Percentiles rank a stretch among this genome's conserved stretches.
Conservation (phyloP, 1,139 yeast genomes). For the Blastobotrys niveus region DNA sequence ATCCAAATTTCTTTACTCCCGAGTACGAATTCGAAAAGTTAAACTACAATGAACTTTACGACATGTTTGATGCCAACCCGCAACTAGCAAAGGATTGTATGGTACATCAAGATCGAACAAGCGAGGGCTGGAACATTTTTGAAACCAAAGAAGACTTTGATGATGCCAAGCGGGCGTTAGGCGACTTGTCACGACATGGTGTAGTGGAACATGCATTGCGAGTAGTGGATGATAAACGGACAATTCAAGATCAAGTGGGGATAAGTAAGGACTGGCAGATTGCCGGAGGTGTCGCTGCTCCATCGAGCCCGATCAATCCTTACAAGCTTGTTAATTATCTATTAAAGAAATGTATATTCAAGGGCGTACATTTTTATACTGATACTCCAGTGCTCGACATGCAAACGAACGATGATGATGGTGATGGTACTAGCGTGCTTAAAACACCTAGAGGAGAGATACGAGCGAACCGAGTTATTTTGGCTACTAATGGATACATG, state of each 20-base stretch:
- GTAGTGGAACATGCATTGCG: conserved; percentile 9
- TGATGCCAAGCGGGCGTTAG: conserved; percentile 18
- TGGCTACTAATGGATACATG: conserved; percentile 42
- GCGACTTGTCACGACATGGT: conserved; percentile 17
- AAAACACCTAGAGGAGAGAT: conserved; percentile 35
- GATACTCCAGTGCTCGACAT: conserved; percentile 36
- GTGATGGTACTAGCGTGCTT: conserved; percentile 29
- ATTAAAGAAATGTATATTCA: conserved; percentile 30
- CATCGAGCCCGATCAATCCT: conserved; percentile 42
- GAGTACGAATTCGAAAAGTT: conserved; percentile 24
- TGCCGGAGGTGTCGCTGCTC: conserved; percentile 35
- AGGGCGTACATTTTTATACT: conserved; percentile 40
- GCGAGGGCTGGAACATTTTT: conserved; percentile 35
- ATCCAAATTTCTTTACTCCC: conserved; percentile 35
- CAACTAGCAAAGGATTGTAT: conserved; percentile 31
- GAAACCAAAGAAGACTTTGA: conserved; percentile 20
- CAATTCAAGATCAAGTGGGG: conserved; percentile 21
- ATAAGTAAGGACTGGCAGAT: conserved; percentile 6
- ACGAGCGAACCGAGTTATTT: conserved; percentile 34
- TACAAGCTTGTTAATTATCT: conserved; percentile 37
- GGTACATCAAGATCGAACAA: conserved; percentile 26
- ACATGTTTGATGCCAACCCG: conserved; percentile 29
- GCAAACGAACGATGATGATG: no score
- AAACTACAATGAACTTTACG: conserved; percentile 23
- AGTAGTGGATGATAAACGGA: neutral